A percentile compares a stretch with the other conserved stretches of the same genome.
phyloP scores from a whole-genome alignment of 225 moss, liverwort and hornwort species.

The Bryum argenteum region DNA sequence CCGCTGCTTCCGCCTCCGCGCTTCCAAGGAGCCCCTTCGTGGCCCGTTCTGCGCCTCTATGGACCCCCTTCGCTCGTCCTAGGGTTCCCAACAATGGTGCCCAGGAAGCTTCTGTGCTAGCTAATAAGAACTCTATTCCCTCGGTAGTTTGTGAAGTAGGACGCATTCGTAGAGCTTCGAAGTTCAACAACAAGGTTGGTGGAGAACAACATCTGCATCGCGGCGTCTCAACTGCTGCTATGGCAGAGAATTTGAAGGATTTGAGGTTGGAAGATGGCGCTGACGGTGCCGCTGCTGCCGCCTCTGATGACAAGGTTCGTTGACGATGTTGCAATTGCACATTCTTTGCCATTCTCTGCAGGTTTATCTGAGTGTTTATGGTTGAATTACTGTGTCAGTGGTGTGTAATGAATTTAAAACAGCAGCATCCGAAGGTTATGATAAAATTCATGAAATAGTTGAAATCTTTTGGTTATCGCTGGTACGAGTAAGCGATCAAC shows the following conservation, averaged over 20 bases:
- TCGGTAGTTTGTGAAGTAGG: neutral
- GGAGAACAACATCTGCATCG: constrained; percentile 22
- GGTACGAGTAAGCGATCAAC: neutral
- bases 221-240: constrained; percentile 42
- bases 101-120: neutral
- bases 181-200: neutral
- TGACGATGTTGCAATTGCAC: neutral
- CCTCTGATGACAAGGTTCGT: constrained; percentile 19
- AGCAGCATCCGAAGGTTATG: neutral
- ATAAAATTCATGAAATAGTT: neutral
- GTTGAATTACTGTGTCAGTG: constrained; percentile 9
- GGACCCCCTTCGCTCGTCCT: constrained; percentile 16
- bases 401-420: neutral
- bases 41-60: constrained; percentile 21
- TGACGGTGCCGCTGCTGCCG: constrained; percentile 20
- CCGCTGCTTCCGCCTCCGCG: constrained; percentile 25
- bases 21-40: constrained; percentile 24
- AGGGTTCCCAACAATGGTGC: constrained; percentile 19
- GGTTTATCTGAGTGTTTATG: neutral
- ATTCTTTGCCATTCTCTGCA: too few species aligned
- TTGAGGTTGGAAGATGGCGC: constrained; percentile 60
- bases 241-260: constrained; percentile 72
- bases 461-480: neutral
- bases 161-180: neutral
- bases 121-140: neutral